Percentiles rank a stretch among this genome's conserved stretches.
These are phyloP conservation scores for Auricularia cornea DNA, from an alignment of 768 basidiomycete species.

Conservation along the genomic window DNA sequence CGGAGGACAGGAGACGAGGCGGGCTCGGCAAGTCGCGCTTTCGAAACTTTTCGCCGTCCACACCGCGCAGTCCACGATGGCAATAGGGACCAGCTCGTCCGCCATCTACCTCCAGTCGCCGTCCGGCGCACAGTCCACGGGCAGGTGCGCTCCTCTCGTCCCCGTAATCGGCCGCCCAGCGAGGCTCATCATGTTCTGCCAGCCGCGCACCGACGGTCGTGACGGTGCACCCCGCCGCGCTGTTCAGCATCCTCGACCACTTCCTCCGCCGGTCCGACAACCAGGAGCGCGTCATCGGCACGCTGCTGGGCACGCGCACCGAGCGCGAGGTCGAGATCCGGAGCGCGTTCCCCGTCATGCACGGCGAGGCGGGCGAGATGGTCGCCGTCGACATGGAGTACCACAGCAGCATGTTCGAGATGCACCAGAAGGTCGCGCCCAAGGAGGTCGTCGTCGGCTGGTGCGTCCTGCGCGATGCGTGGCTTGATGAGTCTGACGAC, in stretches of 20 bases:
- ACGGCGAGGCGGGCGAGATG: constrained; percentile 86
- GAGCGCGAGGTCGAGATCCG: constrained; percentile 49
- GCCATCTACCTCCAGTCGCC: constrained; percentile 11
- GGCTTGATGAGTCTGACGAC: too few species aligned
- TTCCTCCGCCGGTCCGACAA: constrained; percentile 78
- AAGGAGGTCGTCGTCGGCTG: constrained; percentile 93
- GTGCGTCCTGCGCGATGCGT: too few species aligned
- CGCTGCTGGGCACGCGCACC: constrained; percentile 77
- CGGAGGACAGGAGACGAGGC: constrained; percentile 1
- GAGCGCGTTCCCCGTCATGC: constrained; percentile 84
- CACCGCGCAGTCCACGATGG: constrained; percentile 7
- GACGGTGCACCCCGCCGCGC: constrained; percentile 83
- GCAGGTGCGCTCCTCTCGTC: neutral
- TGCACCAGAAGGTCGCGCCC: constrained; percentile 75
- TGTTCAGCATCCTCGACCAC: constrained; percentile 94
- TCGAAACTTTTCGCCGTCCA: neutral
- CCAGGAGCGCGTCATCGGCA: constrained; percentile 90
- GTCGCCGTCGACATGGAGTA: constrained; percentile 97
- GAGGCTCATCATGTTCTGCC: constrained; percentile 4
- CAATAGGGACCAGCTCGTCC: constrained; percentile 8
- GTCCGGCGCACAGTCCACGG: neutral
- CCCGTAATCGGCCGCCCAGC: too few species aligned
- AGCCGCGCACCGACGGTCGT: constrained; percentile 68
- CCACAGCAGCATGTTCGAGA: constrained; percentile 85
- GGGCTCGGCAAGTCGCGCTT: neutral